Percentiles rank a stretch among this genome's conserved stretches.
phyloP scores from a whole-genome alignment of 345 rosid genomes.

The Luvunga scandens region DNA sequence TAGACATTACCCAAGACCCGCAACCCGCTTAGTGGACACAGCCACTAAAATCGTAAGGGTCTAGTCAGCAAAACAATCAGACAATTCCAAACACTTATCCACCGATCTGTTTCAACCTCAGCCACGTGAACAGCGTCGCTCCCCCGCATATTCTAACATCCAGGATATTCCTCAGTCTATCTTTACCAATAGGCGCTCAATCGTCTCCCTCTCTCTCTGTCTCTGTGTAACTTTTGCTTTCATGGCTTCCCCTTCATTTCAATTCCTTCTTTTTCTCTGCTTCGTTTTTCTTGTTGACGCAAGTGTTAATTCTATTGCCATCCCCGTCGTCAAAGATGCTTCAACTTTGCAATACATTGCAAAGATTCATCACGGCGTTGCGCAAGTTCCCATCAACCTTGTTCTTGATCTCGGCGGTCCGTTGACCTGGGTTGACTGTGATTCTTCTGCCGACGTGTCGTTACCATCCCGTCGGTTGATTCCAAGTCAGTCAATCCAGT shows the following conservation, averaged over 20 bases:
- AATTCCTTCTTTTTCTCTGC: slow-evolving; percentile 15
- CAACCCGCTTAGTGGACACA: not conserved
- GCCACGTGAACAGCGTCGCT: not conserved
- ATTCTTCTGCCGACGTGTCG: slow-evolving; percentile 24
- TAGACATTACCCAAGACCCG: not conserved
- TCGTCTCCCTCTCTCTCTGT: not conserved
- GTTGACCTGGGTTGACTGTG: slow-evolving; percentile 52
- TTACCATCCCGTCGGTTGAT: slow-evolving; percentile 25
- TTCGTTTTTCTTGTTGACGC: not conserved
- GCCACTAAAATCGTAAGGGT: not conserved
- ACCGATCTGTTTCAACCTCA: not conserved
- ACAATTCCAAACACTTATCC: not conserved
- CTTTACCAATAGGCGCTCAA: not conserved
- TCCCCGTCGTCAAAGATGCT: slow-evolving; percentile 53
- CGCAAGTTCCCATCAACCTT: slow-evolving; percentile 31
- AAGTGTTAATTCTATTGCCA: slow-evolving; percentile 5
- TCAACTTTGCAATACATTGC: slow-evolving; percentile 65
- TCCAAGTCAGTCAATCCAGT: slow-evolving; percentile 57
- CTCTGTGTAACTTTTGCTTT: not conserved
- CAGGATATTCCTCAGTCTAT: not conserved
- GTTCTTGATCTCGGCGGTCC: slow-evolving; percentile 60
- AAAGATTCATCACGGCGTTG: slow-evolving; percentile 33
- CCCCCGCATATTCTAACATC: not conserved
- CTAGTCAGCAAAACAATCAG: not conserved
- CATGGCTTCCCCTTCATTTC: slow-evolving; percentile 33